Evolutionary conservation across 352 stramenopile genomes (phyloP), one percentile per base, ranked within the genome.

Genomic region (Globisporangium recalcitrans): DNA sequence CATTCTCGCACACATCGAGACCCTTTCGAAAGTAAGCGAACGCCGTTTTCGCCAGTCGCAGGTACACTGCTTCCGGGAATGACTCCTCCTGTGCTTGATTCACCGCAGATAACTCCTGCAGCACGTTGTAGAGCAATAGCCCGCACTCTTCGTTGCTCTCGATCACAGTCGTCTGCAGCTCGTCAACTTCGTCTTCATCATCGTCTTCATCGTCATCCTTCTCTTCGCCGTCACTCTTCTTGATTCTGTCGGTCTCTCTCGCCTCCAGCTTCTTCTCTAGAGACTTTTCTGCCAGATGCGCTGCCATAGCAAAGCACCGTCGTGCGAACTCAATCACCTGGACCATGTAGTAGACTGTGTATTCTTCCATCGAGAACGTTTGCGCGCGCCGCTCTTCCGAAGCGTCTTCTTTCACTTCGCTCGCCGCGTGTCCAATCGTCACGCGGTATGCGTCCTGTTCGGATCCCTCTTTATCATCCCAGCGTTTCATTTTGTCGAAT

Each of bases 121-220:
- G 49, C 4, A 90, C 62, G 27, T 81, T 88, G 68, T 84, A 94
- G n/a, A 92, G 40, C 34, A 94, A 31, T 34, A 91, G 51, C 0
- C 82, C 82, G n/a, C 75, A 75, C 52, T 94, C 82, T 72, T 94
- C 85, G 49, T 81, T 77, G 57, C 80, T 85, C 60, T 88, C 81
- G 5, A 90, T 68, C 10, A 80, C 60, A 16, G 61, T 78, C 36
- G 57, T 70, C 9, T 67, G 65, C 10, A 82, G 19, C 10, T 74
- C 64, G 7, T 78, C 63, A 13, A 80, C 47, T 26, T 74, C 64
- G 36, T 71, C 60, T 13, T 75, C 54, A 11, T 67, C 60, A 13
- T 68, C 69, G 3, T 64, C 64, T 9, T 63, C 49, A 0, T 46
- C 65, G 21, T 46, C 53, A 10, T 38, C 42, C 1, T 38, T 42